Evolutionary conservation across 192 early-diverging fungal genomes (phyloP).

Genomic region (Haplosporangium gracile): DNA sequence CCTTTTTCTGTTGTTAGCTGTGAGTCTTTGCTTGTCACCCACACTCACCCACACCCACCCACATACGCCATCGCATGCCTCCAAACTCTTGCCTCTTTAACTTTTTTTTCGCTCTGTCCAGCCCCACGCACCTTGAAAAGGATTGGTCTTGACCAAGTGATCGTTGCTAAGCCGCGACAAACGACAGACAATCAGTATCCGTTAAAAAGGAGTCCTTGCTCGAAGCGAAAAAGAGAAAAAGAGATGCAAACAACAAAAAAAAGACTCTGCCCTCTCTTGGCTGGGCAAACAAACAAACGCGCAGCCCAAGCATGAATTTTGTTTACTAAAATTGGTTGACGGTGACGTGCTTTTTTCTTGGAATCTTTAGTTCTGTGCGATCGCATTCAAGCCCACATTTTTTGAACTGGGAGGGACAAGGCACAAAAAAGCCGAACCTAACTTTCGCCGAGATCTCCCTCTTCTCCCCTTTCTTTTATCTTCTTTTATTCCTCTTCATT

Average conservation of each 20-base stretch:
- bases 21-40: background rate
- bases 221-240: background rate
- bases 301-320: background rate
- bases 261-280: background rate
- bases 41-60: background rate
- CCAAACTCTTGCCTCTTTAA: background rate
- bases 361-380: background rate
- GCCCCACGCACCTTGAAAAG: background rate
- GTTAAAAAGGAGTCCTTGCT: background rate
- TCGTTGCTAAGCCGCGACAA: background rate
- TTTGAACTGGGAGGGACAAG: background rate
- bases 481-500: background rate
- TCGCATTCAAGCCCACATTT: background rate
- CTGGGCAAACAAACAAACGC: background rate
- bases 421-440: background rate
- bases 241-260: background rate
- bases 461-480: background rate
- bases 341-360: constrained; percentile 1
- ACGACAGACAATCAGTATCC: background rate
- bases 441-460: background rate
- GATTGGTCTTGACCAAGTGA: background rate
- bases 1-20: background rate
- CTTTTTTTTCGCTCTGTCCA: background rate
- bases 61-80: background rate
- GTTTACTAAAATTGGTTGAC: background rate